Percentiles rank a stretch among this genome's conserved stretches.
These are phyloP conservation scores for Hemileia vastatrix DNA, from an alignment of 1,284 basidiomycete species.

Conservation along the genomic window DNA sequence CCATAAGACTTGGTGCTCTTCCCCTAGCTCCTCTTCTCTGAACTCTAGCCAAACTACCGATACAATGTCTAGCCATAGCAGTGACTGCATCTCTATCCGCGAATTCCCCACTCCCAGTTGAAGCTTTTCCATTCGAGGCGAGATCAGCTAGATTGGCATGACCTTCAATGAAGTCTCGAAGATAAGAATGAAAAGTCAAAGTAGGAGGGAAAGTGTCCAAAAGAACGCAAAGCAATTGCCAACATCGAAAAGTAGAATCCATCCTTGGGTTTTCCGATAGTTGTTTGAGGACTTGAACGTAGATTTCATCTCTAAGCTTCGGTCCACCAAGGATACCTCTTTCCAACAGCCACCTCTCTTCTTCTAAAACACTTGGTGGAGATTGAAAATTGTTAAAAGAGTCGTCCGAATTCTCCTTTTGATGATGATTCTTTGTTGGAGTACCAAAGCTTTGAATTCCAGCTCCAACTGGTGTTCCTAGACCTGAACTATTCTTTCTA, in stretches of 20 bases:
- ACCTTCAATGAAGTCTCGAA: constrained; percentile 64
- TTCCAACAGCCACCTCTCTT: constrained; percentile 72
- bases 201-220: constrained; percentile 79
- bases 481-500: constrained; percentile 2
- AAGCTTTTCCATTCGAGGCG: constrained; percentile 67
- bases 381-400: neutral
- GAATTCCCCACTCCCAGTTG: too few species aligned
- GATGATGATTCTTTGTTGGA: constrained; percentile 24
- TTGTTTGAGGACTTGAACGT: constrained; percentile 84
- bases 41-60: constrained; percentile 60
- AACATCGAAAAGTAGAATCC: constrained; percentile 76
- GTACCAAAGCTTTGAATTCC: constrained; percentile 49
- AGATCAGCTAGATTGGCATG: constrained; percentile 53
- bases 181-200: constrained; percentile 73
- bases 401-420: constrained; percentile 3
- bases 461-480: constrained; percentile 13
- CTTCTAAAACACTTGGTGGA: constrained; percentile 61
- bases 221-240: constrained; percentile 79
- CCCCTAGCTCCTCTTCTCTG: constrained; percentile 70
- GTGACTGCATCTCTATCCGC: neutral
- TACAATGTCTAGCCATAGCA: constrained; percentile 50
- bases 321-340: constrained; percentile 65
- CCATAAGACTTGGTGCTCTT: constrained; percentile 63
- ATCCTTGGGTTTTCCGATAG: constrained; percentile 66
- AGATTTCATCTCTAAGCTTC: constrained; percentile 81